Evolutionary conservation across 2,329 filamentous ascomycete species (phyloP).

Genomic region (Calonectria leucothoes): DNA sequence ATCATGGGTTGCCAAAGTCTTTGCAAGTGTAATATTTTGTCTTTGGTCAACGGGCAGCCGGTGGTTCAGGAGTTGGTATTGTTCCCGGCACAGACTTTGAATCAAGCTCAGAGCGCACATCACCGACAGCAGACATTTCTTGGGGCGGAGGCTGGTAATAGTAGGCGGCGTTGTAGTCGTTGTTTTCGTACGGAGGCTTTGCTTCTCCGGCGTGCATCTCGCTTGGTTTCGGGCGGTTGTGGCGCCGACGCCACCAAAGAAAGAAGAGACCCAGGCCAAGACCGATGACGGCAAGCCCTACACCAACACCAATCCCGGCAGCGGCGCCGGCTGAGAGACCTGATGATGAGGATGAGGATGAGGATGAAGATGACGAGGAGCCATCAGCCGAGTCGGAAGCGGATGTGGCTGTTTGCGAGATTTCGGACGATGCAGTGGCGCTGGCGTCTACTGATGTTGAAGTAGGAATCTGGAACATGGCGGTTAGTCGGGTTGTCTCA

Average conservation of each 20-base stretch:
- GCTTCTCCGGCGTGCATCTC: not conserved
- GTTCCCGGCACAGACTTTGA: conserved; percentile 11
- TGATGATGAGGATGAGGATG: conserved; percentile 4
- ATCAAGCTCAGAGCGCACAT: conserved; percentile 12
- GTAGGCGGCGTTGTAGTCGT: not conserved
- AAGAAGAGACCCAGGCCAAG: conserved; percentile 39
- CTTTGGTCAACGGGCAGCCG: not conserved
- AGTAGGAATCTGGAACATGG: not conserved
- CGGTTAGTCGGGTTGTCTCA: not conserved
- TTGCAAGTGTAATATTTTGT: not conserved
- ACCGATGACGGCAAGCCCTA: conserved; percentile 39
- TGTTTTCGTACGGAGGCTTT: not conserved
- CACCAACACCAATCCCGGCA: conserved; percentile 46
- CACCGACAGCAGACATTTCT: conserved; percentile 14
- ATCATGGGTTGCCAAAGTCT: not conserved
- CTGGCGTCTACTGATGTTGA: conserved; percentile 16
- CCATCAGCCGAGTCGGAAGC: conserved; percentile 1
- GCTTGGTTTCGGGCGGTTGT: not conserved
- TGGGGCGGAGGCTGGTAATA: not conserved
- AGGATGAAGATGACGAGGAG: not conserved
- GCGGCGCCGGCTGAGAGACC: conserved; percentile 44
- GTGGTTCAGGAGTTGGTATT: not conserved
- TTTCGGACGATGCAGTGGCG: conserved; percentile 15
- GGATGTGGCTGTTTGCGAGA: conserved; percentile 4
- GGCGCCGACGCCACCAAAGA: conserved; percentile 40